phyloP scores from a whole-genome alignment of 2,329 filamentous ascomycete genomes.

The Xylaria hypoxylon region DNA sequence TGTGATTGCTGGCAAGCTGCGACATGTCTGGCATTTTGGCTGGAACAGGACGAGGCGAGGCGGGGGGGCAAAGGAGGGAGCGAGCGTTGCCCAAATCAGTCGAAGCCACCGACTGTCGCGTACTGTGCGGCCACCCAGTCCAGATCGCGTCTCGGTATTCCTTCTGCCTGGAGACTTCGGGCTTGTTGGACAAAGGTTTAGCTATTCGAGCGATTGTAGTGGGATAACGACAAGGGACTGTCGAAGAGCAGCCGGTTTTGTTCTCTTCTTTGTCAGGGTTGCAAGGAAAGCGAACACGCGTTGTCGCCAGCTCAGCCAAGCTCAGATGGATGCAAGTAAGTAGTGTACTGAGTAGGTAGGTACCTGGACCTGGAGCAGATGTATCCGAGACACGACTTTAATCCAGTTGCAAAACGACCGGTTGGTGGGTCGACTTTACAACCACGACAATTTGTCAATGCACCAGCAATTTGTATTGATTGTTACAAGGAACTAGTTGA shows the following conservation, averaged over 20 bases:
- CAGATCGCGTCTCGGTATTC: constrained; percentile 35
- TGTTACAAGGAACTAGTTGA: background rate
- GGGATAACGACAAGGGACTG: background rate
- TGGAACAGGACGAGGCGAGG: constrained; percentile 23
- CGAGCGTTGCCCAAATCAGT: constrained; percentile 18
- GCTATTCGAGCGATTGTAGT: constrained; percentile 10
- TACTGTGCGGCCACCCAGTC: constrained; percentile 25
- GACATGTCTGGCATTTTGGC: constrained; percentile 42
- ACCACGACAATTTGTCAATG: constrained; percentile 7
- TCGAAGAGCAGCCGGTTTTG: constrained; percentile 9
- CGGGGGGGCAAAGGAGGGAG: background rate
- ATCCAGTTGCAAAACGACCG: background rate
- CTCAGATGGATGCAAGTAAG: constrained; percentile 28
- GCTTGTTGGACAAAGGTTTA: background rate
- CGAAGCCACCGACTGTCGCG: constrained; percentile 26
- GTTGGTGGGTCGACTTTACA: background rate
- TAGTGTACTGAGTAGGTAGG: background rate
- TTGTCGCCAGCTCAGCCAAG: constrained; percentile 38
- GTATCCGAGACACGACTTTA: constrained; percentile 16
- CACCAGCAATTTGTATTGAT: background rate
- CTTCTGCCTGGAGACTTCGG: constrained; percentile 6
- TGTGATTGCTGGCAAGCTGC: constrained; percentile 29
- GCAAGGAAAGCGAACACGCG: constrained; percentile 35
- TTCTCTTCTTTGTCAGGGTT: constrained; percentile 28
- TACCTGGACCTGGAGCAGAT: constrained; percentile 1